Conservation (phyloP, 768 basidiomycete genomes). For the Boletus sensibilis region DNA sequence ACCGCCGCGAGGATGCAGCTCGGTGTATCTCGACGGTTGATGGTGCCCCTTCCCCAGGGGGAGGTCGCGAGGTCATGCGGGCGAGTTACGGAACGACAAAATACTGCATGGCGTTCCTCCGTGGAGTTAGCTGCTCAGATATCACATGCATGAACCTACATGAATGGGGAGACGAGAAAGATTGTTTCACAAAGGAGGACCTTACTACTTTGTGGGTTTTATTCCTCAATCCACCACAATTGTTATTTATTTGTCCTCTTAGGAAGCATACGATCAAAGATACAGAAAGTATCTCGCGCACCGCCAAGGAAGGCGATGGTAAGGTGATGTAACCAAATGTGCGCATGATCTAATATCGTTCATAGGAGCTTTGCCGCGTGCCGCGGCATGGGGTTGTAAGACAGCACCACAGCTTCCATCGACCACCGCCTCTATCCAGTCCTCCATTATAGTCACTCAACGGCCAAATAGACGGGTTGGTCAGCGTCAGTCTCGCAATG, state of each 20-base stretch:
- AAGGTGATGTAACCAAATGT: slow-evolving; percentile 1
- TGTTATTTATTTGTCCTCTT: slow-evolving; percentile 1
- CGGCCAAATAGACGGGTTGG: slow-evolving; percentile 46
- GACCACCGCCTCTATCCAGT: slow-evolving; percentile 13
- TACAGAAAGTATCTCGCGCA: slow-evolving; percentile 65
- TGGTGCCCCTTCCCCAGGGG: slow-evolving; percentile 86
- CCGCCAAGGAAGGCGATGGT: slow-evolving; percentile 63
- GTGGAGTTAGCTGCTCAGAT: slow-evolving; percentile 79
- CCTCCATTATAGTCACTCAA: slow-evolving; percentile 26
- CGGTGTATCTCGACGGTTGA: slow-evolving; percentile 92
- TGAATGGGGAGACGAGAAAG: slow-evolving; percentile 98
- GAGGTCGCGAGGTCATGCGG: slow-evolving; percentile 84
- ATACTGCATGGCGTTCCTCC: slow-evolving; percentile 95
- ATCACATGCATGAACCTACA: slow-evolving; percentile 93
- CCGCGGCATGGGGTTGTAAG: slow-evolving; percentile 62
- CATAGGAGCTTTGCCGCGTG: slow-evolving; percentile 58
- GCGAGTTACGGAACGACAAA: slow-evolving; percentile 96
- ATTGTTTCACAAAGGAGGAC: slow-evolving; percentile 97
- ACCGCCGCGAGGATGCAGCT: slow-evolving; percentile 91
- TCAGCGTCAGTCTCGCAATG: slow-evolving; percentile 48
- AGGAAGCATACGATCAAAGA: slow-evolving; percentile 95
- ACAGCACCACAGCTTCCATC: slow-evolving; percentile 22
- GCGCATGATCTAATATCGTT: slow-evolving; percentile 9
- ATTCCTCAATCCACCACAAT: slow-evolving; percentile 3
- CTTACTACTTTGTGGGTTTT: slow-evolving; percentile 78